Base-by-base conservation (phyloP, 768 basidiomycete species). In the Pleurotus platypus region DNA sequence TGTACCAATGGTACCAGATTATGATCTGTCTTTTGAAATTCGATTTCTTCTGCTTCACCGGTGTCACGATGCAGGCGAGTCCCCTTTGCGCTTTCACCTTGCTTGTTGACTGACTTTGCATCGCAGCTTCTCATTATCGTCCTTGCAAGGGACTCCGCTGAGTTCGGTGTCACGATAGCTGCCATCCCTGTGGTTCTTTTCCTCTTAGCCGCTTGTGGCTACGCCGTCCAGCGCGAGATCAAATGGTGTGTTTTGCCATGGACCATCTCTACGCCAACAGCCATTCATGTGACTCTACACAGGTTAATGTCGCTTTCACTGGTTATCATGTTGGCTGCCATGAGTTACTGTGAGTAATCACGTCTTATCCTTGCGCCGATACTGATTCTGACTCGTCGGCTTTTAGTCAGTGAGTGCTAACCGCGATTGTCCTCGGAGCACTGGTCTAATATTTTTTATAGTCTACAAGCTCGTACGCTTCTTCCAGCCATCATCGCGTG, bases 1-100 rank as follows among this genome's bases (percentile, higher is more conserved):
- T 94, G 92, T 93, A 91, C 68, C 89, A 88, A 63, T 91, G 76
- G 71, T 94, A 94, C 65, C 89, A 94, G 72, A 83, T 94, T 63
- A 82, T 92, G 78, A 84, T 94, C 46, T 92, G 90, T 65, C 78
- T 94, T 53, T 81, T 94, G 63, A 94, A 92, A 68, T 92, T 94
- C 68, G 91, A 94, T 69, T 94, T 92, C 70, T 94, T 94, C 75
- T 84, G 82, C 69, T 93, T 94, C 66, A 78, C 81, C 18, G 92
- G 87, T n/a, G 86, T 93, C 22, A 92, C 91, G 2, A 92, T 92
- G 81, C 92, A 94, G 83, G 91, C 83, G 50, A 37, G 63, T 49
- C 9, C 15, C 20, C 6, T 26, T 18, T 24, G 16, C 49, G 20
- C 50, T n/a, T 56, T 22, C 13, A 40, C 50, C 5, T 46, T 46